These are phyloP conservation scores for Agrocybe pediades DNA, from an alignment of 768 basidiomycete species.

Conservation along the genomic window DNA sequence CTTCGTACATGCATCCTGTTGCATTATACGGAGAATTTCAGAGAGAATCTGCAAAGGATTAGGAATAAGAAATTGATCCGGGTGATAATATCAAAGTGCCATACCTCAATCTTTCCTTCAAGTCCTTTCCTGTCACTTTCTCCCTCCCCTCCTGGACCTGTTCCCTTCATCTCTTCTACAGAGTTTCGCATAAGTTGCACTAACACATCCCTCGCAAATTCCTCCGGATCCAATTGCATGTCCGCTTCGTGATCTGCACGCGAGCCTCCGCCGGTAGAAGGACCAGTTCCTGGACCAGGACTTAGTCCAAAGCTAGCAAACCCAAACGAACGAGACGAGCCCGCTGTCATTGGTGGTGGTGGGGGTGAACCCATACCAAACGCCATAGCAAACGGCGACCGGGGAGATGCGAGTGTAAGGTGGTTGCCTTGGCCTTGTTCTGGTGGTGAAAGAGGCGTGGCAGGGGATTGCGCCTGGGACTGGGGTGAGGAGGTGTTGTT, in stretches of 20 bases:
- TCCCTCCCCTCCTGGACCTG: constrained; percentile 22
- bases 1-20: constrained; percentile 64
- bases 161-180: constrained; percentile 67
- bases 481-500: not conserved
- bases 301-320: constrained; percentile 15
- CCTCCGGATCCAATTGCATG: constrained; percentile 54
- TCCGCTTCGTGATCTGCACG: not conserved
- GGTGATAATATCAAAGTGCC: constrained; percentile 9
- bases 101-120: constrained; percentile 54
- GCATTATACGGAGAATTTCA: constrained; percentile 70
- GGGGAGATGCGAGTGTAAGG: constrained; percentile 4
- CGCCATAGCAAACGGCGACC: constrained; percentile 14
- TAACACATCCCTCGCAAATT: constrained; percentile 74
- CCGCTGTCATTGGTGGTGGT: constrained; percentile 1
- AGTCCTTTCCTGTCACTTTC: constrained; percentile 35
- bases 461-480: constrained; percentile 18
- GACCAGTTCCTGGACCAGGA: constrained; percentile 20
- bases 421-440: not conserved
- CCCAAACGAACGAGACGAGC: constrained; percentile 1
- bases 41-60: constrained; percentile 63
- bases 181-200: constrained; percentile 70
- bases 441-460: constrained; percentile 6
- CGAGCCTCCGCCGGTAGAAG: not conserved
- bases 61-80: not conserved
- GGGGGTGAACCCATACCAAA: constrained; percentile 10